A percentile compares a stretch with the other conserved stretches of the same genome.
phyloP scores from a whole-genome alignment of 2,329 filamentous ascomycete species.

The Neodidymelliopsis sp. region DNA sequence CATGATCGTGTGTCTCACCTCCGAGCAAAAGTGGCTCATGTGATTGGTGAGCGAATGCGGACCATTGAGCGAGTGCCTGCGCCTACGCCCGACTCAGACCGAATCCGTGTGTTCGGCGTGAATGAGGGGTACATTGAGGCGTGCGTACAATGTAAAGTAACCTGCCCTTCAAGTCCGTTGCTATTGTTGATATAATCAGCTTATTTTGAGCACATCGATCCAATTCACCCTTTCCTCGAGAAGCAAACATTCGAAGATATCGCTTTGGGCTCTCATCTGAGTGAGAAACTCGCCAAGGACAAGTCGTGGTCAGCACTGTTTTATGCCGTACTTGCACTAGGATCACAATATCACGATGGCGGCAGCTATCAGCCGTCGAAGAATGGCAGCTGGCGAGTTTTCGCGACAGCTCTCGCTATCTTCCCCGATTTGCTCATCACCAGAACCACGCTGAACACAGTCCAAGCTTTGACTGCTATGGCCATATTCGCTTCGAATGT shows the following conservation, averaged over 20 bases:
- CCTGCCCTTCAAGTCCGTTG: constrained; percentile 14
- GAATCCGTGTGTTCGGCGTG: constrained; percentile 5
- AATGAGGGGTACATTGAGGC: constrained; percentile 7
- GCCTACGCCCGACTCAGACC: background rate
- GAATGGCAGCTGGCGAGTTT: constrained; percentile 52
- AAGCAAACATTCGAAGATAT: constrained; percentile 46
- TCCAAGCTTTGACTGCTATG: constrained; percentile 41
- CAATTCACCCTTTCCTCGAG: constrained; percentile 53
- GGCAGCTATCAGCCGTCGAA: constrained; percentile 52
- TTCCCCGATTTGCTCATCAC: constrained; percentile 46
- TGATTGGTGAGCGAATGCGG: constrained; percentile 7
- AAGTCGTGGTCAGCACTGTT: constrained; percentile 52
- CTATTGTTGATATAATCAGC: constrained; percentile 13
- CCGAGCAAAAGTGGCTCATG: background rate
- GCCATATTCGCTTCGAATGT: constrained; percentile 48
- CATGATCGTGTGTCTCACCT: constrained; percentile 26
- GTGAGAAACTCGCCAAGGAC: constrained; percentile 31
- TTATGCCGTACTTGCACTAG: constrained; percentile 49
- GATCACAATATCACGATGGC: constrained; percentile 46
- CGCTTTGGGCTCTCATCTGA: constrained; percentile 36
- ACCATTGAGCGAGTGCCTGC: background rate
- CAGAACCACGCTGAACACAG: constrained; percentile 27
- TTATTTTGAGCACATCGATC: constrained; percentile 53
- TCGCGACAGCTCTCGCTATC: constrained; percentile 47
- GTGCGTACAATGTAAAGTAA: background rate